Evolutionary conservation across 164 flowering plant species (phyloP), one percentile per base, ranked within the genome.

Genomic region (Kalanchoe fedtschenkoi): DNA sequence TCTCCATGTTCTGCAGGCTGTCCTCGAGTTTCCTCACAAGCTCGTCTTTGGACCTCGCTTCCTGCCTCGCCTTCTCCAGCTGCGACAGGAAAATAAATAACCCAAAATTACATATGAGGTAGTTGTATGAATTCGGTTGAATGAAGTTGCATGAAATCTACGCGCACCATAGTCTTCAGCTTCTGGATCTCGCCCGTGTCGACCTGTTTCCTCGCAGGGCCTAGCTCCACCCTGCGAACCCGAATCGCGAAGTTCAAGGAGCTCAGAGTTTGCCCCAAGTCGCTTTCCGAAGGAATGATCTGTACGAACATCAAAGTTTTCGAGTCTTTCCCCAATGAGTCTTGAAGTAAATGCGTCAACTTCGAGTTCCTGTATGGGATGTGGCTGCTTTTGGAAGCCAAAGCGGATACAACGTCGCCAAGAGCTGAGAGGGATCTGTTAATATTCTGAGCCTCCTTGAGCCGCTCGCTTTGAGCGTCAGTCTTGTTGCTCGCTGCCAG

Each of bases 401-500:
- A 69, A 66, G 95, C 83, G 62, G 87, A 85, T 57, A 91, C 85
- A 58, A 88, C 97, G 74, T 91, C 96, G 34, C 97, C 97, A 56
- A 91, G 88, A 65, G 97, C 92, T 38, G 97, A 88, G 55, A 91
- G 88, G 16, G 96, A 88, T 70, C 75, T 82, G 58, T 91, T 91
- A 24, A 91, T 91, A 59, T 80, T 80, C 71, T 88, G 95, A 63
- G 97, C 89, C 80, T 91, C 97, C 73, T 87, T 91, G 17, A 91
- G 90, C 21, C 92, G 74, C 10, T 88, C 97, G 22, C 97, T 96
- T 68, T 84, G 88, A 11, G 70, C 95, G 22, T 91, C 97, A 26
- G 96, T 88, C 72, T 82, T 87, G 42, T 70, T 96, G 79, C 77
- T 91, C 97, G 67, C 96, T 91, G 28, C 97, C 96, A 0, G 97